Evolutionary conservation across 2,329 filamentous ascomycete genomes (phyloP).

Genomic region (Calonectria ilicicola): DNA sequence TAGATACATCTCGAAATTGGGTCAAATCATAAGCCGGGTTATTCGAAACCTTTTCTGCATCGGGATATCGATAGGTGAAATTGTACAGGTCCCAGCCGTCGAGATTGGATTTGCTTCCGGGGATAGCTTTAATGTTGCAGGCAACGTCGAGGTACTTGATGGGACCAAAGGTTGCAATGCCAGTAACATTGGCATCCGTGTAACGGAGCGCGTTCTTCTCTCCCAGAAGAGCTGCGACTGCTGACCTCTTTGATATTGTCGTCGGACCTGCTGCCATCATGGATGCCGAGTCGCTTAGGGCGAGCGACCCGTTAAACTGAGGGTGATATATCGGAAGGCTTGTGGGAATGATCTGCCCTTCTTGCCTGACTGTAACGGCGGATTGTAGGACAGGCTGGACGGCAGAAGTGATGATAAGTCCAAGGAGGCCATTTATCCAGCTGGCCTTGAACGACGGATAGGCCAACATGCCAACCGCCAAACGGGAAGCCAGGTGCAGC

Average conservation of each 20-base stretch:
- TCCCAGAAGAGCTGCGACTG: not conserved
- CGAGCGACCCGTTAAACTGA: not conserved
- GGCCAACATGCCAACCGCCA: not conserved
- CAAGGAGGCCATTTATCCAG: not conserved
- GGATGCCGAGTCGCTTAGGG: not conserved
- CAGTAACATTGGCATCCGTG: not conserved
- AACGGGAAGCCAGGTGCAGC: not conserved
- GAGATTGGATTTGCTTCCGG: not conserved
- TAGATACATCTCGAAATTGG: not conserved
- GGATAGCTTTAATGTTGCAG: not conserved
- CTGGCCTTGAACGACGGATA: not conserved
- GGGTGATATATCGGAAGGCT: not conserved
- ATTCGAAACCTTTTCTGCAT: not conserved
- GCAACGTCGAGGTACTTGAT: not conserved
- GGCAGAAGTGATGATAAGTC: not conserved
- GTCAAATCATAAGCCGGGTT: not conserved
- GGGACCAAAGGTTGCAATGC: not conserved
- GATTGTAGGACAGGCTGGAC: not conserved
- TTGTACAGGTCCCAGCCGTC: not conserved
- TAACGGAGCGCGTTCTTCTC: not conserved
- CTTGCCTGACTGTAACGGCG: not conserved
- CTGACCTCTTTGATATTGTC: not conserved
- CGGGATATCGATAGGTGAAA: not conserved
- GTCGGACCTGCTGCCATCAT: not conserved
- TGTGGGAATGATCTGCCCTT: not conserved